Base-by-base conservation (phyloP, 2,329 filamentous ascomycete genomes). In the Aspergillus carbonarius region DNA sequence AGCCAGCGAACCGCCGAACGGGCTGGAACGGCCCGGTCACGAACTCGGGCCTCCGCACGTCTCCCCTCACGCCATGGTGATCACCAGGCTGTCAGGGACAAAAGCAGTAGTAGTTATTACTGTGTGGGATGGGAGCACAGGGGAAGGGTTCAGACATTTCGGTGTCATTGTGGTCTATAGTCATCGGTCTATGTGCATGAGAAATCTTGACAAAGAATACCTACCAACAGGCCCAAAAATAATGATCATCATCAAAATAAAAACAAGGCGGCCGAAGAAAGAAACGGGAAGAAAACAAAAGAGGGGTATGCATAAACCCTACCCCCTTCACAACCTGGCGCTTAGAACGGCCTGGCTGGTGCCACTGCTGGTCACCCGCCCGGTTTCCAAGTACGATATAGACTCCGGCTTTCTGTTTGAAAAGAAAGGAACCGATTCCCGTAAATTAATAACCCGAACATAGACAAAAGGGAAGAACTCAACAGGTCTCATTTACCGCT, bases 401-500 rank as follows among this genome's bases (percentile, higher is more conserved):
- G 52, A 59, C 34, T 46, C 55, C 47, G 64, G 66, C 59, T 66
- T 66, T 55, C 66, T 68, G 58, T 62, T 35, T 37, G 54, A 34
- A 61, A 58, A 35, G 51, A 62, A 62, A 56, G 30, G 50, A 58
- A 57, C 57, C 49, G 47, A 35, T 42, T 55, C 48, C 50, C 48
- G 39, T 52, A 48, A 63, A 63, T 67, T 62, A 67, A 65, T 55
- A 64, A 64, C 53, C 40, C 56, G 39, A 48, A 37, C 52, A 48
- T 37, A 47, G 40, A 35, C 50, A 49, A 59, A 59, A 60, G 46
- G 50, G 39, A 56, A 37, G 42, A 37, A 23, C 42, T 42, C 48
- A 54, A 54, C 48, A 63, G 64, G 61, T 59, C 57, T 23, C 54
- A 68, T 68, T 73, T 76, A 75, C 66, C 72, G 72, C 68, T 79